Evolutionary conservation across 108 stramenopile genomes (phyloP), one percentile per base, ranked within the genome.

Genomic region (Thalassiosira profunda): DNA sequence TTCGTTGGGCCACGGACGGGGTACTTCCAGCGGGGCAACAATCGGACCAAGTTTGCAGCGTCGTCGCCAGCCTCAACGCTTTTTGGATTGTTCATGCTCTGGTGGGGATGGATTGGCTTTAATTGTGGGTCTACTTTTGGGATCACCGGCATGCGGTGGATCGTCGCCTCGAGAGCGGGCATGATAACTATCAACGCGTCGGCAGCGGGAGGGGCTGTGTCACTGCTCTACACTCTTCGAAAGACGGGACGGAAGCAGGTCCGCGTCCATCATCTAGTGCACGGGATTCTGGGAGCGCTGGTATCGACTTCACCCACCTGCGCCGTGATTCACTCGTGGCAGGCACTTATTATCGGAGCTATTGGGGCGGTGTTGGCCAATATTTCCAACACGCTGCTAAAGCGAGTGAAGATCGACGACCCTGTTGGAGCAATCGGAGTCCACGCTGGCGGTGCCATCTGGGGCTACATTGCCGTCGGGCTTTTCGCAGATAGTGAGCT

Each of bases 51-150:
- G n/a, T n/a, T n/a, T n/a, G n/a, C n/a, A n/a, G n/a, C n/a, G n/a
- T n/a, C n/a, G n/a, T n/a, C n/a, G n/a, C n/a, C n/a, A n/a, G n/a
- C n/a, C n/a, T n/a, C n/a, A n/a, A n/a, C n/a, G 23, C 14, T 44
- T 29, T 60, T 72, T 15, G 63, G 74, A 17, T 90, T 89, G 4
- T 88, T 98, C 79, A 83, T 98, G 45, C 83, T 98, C 3, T 97
- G 96, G 96, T 91, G 94, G 74, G 95, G 94, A 14, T 92, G 96
- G 97, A 94, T 87, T 44, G 94, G 94, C n/a, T 97, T 96, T 82
- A 97, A 96, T 77, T 70, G 74, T 9, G 93, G 86, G n/a, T 87
- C 87, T 23, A 88, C 92, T 20, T 52, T 91, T n/a, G 52, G 60
- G 20, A 67, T 95, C 8, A 59, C 46, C n/a, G 48, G 56, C n/a